Evolutionary conservation across 257 asterid species (phyloP), one percentile per base, ranked within the genome.

Genomic region (Nicotiana paniculata): DNA sequence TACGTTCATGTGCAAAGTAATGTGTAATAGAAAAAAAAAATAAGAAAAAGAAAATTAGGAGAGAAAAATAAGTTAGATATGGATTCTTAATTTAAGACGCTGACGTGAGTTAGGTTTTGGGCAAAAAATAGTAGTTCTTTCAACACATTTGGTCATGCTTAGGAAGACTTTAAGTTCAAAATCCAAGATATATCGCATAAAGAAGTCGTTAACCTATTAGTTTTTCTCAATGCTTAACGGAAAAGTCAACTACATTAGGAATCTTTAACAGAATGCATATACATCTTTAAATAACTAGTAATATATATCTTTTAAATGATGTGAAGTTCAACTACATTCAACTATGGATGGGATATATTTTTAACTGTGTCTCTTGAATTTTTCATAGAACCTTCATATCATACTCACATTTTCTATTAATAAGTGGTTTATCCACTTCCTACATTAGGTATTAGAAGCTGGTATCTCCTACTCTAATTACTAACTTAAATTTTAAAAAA

Each of bases 381-480:
- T 13, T 65, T 32, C 32, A 30, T 13, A 30, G n/a, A 65, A 65
- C 0, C 43, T 65, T 13, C 43, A 65, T 15, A 24, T 46, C 35
- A 12, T 46, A 43, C 35, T 72, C 13, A 39, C 57, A 72, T 21
- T 21, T 46, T 72, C 59, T 21, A 21, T 72, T 1, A 21, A 21
- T 17, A 69, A 72, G 78, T 72, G 21, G 78, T 72, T 72, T 72
- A 72, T 43, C 78, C 59, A 72, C 78, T 72, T 21, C 59, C 78
- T 43, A 30, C 21, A 46, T 72, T 72, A 46, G 78, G 78, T 72
- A 46, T 21, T 43, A 43, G 33, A 43, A 70, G 35, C 21, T 3
- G 59, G 13, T 70, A 21, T 43, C 33, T 70, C 30, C 6, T 21
- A 39, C 37, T 61, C 15, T 7, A 59, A 59, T 3, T 7, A n/a